Percentiles rank a stretch among this genome's conserved stretches.
Conservation (phyloP, 2,329 filamentous ascomycete genomes). For the Fonsecaea multimorphosa region DNA sequence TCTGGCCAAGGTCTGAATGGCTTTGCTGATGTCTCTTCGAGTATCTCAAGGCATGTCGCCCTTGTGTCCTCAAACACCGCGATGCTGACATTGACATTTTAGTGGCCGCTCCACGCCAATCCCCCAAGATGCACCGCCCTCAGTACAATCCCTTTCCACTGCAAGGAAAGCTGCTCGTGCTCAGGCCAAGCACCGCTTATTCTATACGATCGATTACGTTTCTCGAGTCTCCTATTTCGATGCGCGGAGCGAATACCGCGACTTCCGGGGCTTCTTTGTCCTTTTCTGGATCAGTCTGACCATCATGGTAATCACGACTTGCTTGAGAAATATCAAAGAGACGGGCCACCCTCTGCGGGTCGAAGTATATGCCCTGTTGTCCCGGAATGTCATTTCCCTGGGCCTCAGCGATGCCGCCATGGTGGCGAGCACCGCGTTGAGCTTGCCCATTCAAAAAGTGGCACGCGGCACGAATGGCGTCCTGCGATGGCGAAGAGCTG, state of each 20-base stretch:
- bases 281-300: slow-evolving; percentile 97
- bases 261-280: slow-evolving; percentile 97
- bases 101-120: slow-evolving; percentile 85
- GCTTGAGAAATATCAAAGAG: slow-evolving; percentile 90
- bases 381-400: slow-evolving; percentile 85
- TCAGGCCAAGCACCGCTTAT: slow-evolving; percentile 80
- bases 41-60: slow-evolving; percentile 47
- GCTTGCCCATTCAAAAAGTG: slow-evolving; percentile 73
- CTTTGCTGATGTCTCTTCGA: slow-evolving; percentile 42
- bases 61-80: neutral
- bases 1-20: slow-evolving; percentile 40
- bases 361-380: slow-evolving; percentile 86
- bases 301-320: slow-evolving; percentile 96
- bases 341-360: slow-evolving; percentile 85
- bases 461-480: slow-evolving; percentile 63
- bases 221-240: slow-evolving; percentile 95
- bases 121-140: slow-evolving; percentile 89
- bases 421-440: slow-evolving; percentile 75
- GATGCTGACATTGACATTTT: slow-evolving; percentile 20
- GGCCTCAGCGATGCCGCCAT: slow-evolving; percentile 83
- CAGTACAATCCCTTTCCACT: slow-evolving; percentile 81
- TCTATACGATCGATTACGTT: slow-evolving; percentile 90
- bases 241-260: slow-evolving; percentile 84
- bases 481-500: slow-evolving; percentile 75
- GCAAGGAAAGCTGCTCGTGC: slow-evolving; percentile 83